Base-by-base conservation (phyloP, 306 rosid genomes). In the Quercus suber region DNA sequence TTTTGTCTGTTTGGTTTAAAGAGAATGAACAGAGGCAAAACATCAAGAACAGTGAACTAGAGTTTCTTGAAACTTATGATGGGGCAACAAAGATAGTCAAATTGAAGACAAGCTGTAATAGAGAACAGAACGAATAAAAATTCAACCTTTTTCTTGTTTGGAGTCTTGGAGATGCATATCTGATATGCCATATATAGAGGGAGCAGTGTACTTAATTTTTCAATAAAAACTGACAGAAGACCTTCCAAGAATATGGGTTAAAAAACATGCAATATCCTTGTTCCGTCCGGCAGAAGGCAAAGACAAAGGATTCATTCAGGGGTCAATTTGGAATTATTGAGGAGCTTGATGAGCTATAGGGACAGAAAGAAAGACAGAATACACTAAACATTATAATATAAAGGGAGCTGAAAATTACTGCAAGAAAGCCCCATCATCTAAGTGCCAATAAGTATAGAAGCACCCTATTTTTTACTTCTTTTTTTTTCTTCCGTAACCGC, bases 241-340 rank as follows among this genome's bases (percentile, higher is more conserved):
- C 5, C 17, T 43, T 87, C 90, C 89, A 79, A 86, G 45, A 41
- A 7, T 41, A 41, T 41, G 45, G 45, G 0, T 78, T 68, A 76
- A 80, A 81, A 81, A 27, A 74, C 74, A 74, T 81, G 64, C 61
- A 73, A 63, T 33, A 53, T 73, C 76, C 80, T 79, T 83, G 80
- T 57, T 83, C 76, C 75, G 69, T 60, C 79, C 68, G 73, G 80
- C 14, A 76, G 68, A 37, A 79, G 52, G 60, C 43, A 72, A 58
- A 57, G 81, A 82, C 77, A 84, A 72, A 64, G 76, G 84, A 43
- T 35, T 78, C 41, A 74, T 70, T 71, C 77, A 55, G 33, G 58
- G 59, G 55, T 43, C 75, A 49, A 37, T 73, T 74, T 72, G 79
- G 84, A 80, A 72, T 76, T 73, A 82, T 49, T 71, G 75, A 82